Percentiles rank a stretch among this genome's conserved stretches.
Evolutionary conservation across 176 grass and related monocot genomes (phyloP).

Genomic region (Zea luxurians): DNA sequence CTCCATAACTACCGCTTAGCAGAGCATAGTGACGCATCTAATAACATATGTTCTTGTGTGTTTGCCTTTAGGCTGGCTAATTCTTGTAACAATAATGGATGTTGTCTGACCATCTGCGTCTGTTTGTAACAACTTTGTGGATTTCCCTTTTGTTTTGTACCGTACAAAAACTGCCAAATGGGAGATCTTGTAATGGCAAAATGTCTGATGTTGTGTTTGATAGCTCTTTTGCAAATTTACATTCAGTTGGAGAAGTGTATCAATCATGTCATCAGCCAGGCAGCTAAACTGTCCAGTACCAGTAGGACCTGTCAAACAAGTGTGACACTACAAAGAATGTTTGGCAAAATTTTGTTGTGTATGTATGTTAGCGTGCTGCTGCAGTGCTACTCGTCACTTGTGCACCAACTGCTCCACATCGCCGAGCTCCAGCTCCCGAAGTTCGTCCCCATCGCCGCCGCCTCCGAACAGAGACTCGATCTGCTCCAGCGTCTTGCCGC

Average conservation of each 20-base stretch:
- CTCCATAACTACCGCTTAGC: too few species aligned
- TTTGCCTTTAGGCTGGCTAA: too few species aligned
- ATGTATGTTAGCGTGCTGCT: background rate
- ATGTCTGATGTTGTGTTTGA: background rate
- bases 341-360: background rate
- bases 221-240: background rate
- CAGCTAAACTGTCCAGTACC: background rate
- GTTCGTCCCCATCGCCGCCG: background rate
- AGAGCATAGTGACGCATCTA: too few species aligned
- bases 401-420: constrained; percentile 44
- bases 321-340: background rate
- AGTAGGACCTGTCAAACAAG: background rate
- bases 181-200: background rate
- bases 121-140: background rate
- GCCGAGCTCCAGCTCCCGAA: constrained; percentile 47
- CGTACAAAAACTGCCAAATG: background rate
- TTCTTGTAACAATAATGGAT: background rate
- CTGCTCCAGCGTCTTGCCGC: constrained; percentile 73
- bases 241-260: background rate
- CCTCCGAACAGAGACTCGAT: constrained; percentile 61
- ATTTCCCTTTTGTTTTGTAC: background rate
- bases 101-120: background rate
- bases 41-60: too few species aligned
- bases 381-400: background rate
- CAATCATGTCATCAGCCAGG: background rate